These are phyloP conservation scores for Gryganskiella cystojenkinii DNA, from an alignment of 192 early-diverging fungal species.

Conservation along the genomic window DNA sequence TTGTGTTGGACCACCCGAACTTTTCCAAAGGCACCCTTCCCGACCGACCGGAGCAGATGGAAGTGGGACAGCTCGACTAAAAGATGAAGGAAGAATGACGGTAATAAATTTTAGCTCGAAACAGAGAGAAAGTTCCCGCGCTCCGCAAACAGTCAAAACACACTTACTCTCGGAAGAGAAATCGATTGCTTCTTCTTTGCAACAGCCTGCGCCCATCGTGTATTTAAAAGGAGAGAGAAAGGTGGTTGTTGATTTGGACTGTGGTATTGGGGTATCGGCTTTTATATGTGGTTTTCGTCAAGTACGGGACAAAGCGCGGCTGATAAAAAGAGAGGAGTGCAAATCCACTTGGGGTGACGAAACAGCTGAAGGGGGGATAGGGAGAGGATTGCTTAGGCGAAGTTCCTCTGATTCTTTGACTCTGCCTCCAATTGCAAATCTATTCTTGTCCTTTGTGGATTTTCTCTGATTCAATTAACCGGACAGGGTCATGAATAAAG, in stretches of 20 bases:
- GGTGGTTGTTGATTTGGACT: neutral
- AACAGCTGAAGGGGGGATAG: neutral
- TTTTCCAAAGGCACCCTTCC: constrained; percentile 97
- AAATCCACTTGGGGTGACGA: too few relatives aligned
- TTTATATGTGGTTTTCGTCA: neutral
- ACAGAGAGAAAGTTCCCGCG: neutral
- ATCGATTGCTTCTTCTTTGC: constrained; percentile 74
- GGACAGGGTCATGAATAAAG: too few relatives aligned
- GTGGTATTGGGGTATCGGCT: too few relatives aligned
- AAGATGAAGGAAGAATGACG: neutral
- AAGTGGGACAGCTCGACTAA: constrained; percentile 89
- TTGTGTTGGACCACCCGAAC: constrained; percentile 94
- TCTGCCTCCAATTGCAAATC: too few relatives aligned
- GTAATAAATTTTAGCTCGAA: neutral
- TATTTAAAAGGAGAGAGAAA: neutral
- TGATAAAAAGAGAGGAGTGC: too few relatives aligned
- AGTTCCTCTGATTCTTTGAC: too few relatives aligned
- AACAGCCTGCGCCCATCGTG: constrained; percentile 61
- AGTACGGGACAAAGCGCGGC: too few relatives aligned
- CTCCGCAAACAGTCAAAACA: too few relatives aligned
- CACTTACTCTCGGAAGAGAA: constrained; percentile 76
- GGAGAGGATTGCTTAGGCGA: too few relatives aligned
- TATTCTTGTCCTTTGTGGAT: too few relatives aligned
- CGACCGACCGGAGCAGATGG: constrained; percentile 88
- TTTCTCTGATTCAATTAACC: too few relatives aligned